Base-by-base conservation (phyloP, 352 stramenopile species). In the Phytopythium aichiense region DNA sequence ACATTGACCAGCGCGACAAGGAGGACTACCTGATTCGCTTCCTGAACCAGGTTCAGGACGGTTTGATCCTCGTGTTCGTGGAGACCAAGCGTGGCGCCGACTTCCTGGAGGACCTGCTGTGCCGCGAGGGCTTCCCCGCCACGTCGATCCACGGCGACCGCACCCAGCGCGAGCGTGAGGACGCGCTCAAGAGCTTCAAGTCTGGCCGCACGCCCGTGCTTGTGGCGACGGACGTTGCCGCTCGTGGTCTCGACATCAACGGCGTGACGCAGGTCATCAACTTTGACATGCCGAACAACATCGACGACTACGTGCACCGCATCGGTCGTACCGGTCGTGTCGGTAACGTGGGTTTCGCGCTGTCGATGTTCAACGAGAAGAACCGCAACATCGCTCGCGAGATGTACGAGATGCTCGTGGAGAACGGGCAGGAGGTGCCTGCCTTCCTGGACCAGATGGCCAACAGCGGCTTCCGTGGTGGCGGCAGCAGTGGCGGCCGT, bases 261-360 rank as follows among this genome's bases (percentile, higher is more conserved):
- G 89, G 98, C 74, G 95, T 99, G 55, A 98, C 92, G 3, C 88
- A 97, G 73, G 88, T 95, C 73, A 97, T 99, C 63, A 99, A 99
- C 73, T 99, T 98, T 70, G 97, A 99, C 78, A 83, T 99, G 60
- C 96, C 98, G 37, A 98, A 89, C 72, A 99, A 98, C 88, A 98
- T 99, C 65, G 97, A 99, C 60, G 92, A 98, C 76, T 99, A 99
- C 75, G 97, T 99, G 11, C 98, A 99, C 77, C 87, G 98, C 73
- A 99, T 99, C 76, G 98, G 98, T 67, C 94, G 98, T 91, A 99
- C 98, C 15, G 98, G 97, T 46, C 94, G 98, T 89, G 97, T 98
- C 52, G 98, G 98, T 70, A 99, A 99, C 76, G 86, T 97, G 25
- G 98, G 98, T 65, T 84, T 95, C 63, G 95, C 95, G n/a, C 78